These are phyloP conservation scores for Leucosporidium creatinivorum DNA, from an alignment of 768 basidiomycete genomes.

Conservation along the genomic window DNA sequence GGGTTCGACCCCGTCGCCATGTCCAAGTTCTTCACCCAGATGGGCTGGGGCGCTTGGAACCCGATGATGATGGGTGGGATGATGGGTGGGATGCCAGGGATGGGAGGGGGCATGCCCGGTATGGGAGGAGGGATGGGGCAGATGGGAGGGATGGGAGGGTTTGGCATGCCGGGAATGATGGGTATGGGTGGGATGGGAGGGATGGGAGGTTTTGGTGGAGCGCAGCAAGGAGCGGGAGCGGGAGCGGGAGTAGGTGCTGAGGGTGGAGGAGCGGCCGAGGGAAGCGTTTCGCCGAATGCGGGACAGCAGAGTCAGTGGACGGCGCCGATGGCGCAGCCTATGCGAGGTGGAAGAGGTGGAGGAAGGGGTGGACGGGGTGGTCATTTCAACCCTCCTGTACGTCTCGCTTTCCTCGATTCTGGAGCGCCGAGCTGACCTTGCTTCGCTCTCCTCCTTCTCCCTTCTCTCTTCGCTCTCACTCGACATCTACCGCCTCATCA, in stretches of 20 bases:
- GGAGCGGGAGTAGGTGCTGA: constrained; percentile 6
- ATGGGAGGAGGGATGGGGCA: constrained; percentile 38
- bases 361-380: constrained; percentile 46
- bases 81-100: constrained; percentile 7
- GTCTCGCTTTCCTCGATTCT: background rate
- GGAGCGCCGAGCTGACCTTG: background rate
- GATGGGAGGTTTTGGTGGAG: constrained; percentile 11
- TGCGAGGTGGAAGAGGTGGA: constrained; percentile 42
- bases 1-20: constrained; percentile 89
- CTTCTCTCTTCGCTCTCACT: too few species aligned
- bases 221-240: background rate
- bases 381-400: constrained; percentile 47
- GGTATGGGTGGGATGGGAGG: too few species aligned
- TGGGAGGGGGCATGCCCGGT: constrained; percentile 24
- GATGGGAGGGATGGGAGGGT: constrained; percentile 41
- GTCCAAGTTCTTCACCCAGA: constrained; percentile 85
- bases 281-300: background rate
- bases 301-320: constrained; percentile 15
- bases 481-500: background rate
- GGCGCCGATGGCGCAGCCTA: constrained; percentile 24
- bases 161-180: too few species aligned
- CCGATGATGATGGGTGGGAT: constrained; percentile 40
- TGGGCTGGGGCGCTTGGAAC: constrained; percentile 48
- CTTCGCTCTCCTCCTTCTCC: too few species aligned
- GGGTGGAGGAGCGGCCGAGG: too few species aligned